Evolutionary conservation across 371 early-diverging fungal species (phyloP).

Genomic region (Apophysomyces elegans): DNA sequence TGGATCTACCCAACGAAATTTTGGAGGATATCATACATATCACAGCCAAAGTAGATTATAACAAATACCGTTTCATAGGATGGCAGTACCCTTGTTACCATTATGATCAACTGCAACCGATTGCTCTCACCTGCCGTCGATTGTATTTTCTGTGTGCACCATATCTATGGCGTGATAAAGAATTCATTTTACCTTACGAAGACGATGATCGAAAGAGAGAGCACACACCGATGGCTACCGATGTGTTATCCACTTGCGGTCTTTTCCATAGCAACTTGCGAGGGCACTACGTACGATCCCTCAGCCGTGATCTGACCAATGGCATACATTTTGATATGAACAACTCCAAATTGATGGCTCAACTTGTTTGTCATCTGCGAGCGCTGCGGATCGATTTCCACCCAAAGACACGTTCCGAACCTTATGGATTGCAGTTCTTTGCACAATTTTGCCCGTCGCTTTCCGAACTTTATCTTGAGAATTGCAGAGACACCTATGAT

Average conservation of each 20-base stretch:
- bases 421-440: conserved; percentile 47
- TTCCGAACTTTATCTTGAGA: conserved; percentile 40
- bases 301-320: conserved; percentile 44
- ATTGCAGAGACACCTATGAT: conserved; percentile 52
- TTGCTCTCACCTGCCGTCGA: conserved; percentile 41
- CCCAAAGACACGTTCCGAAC: conserved; percentile 37
- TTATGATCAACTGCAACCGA: conserved; percentile 32
- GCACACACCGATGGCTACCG: conserved; percentile 38
- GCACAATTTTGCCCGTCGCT: conserved; percentile 39
- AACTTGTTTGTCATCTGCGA: conserved; percentile 39
- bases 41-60: conserved; percentile 23
- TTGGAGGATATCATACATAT: conserved; percentile 35
- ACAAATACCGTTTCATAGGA: conserved; percentile 32
- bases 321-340: conserved; percentile 42
- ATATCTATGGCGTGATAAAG: conserved; percentile 53
- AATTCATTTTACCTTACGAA: conserved; percentile 48
- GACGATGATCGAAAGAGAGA: conserved; percentile 31
- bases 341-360: conserved; percentile 46
- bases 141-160: conserved; percentile 45
- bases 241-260: conserved; percentile 35
- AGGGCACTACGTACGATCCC: conserved; percentile 46
- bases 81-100: conserved; percentile 50
- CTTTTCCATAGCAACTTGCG: conserved; percentile 26
- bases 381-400: conserved; percentile 53
- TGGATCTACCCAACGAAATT: conserved; percentile 45